Evolutionary conservation across 148 eudicot genomes (phyloP).

Genomic region (Mesembryanthemum crystallinum): DNA sequence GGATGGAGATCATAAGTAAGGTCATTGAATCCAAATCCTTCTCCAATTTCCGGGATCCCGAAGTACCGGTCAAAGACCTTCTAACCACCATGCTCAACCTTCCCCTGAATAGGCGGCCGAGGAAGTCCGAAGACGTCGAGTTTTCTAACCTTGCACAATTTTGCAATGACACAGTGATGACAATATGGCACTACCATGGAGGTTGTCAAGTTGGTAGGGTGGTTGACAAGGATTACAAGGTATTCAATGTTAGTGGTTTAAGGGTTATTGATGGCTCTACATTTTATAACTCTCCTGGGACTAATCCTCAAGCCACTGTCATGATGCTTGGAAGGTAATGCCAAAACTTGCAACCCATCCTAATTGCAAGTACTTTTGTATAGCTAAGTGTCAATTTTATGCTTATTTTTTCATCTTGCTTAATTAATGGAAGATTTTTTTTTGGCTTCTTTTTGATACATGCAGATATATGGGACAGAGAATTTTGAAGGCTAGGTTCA

Average conservation of each 20-base stretch:
- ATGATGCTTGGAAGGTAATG: slow-evolving; percentile 72
- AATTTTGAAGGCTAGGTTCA: slow-evolving; percentile 29
- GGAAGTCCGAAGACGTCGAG: slow-evolving; percentile 11
- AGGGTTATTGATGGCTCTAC: slow-evolving; percentile 57
- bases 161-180: slow-evolving; percentile 55
- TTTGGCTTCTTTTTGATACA: not conserved
- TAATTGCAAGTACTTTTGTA: too few species aligned
- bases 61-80: slow-evolving; percentile 18
- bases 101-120: slow-evolving; percentile 34
- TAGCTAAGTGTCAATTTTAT: too few species aligned
- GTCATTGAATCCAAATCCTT: slow-evolving; percentile 47
- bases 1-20: slow-evolving; percentile 46
- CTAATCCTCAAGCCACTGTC: slow-evolving; percentile 66
- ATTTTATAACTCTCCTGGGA: slow-evolving; percentile 46
- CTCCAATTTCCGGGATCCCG: slow-evolving; percentile 34
- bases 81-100: slow-evolving; percentile 34
- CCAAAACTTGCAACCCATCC: too few species aligned
- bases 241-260: slow-evolving; percentile 42
- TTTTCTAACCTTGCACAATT: slow-evolving; percentile 34
- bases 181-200: slow-evolving; percentile 75
- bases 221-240: slow-evolving; percentile 44
- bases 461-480: slow-evolving; percentile 38
- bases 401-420: too few species aligned
- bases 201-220: slow-evolving; percentile 59
- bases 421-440: too few species aligned